Base-by-base conservation (phyloP, 2,329 filamentous ascomycete species). In the Fusarium devonianum region DNA sequence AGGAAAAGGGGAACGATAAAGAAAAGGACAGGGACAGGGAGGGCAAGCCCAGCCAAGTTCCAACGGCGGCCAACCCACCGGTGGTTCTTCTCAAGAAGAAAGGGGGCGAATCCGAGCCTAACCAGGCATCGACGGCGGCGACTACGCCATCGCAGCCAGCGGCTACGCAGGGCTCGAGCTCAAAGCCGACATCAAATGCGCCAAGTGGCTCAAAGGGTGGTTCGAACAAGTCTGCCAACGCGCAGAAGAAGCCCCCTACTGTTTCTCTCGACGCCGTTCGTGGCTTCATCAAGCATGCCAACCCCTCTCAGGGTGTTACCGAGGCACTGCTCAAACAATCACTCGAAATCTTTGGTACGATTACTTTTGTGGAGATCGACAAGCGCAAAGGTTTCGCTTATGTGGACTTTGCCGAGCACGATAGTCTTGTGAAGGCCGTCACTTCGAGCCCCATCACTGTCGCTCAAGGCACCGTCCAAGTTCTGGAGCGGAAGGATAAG, bases 321-420 rank as follows among this genome's bases (percentile, higher is more conserved):
- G 93, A 97, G 67, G 76, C 87, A 0, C 73, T 92, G 0, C 83
- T 97, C 2, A 86, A 88, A 63, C 82, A 88, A 60, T 86, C 89
- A 1, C 84, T 97, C 67, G 80, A 86, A 33, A 72, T 75, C 0
- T 96, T 91, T 62, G 93, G 93, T 2, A 71, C 82, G 1, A 83
- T 97, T 34, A 83, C 83, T 1, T 88, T 85, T 58, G 90, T 96
- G 13, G 93, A 97, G 64, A 93, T 97, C 43, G 93, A 97, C 69
- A 92, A 92, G 71, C 89, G 92, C 65, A 97, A 97, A 71, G 92
- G 92, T 0, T 96, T 96, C 65, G 93, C 92, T 3, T 96, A 97
- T 68, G 87, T 96, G 28, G 90, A 96, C 56, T 97, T 97, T 73
- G 81, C 83, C 8, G 86, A 91, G 16, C 80, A 87, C 1, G 84